phyloP scores from a whole-genome alignment of 2,329 filamentous ascomycete species.

The Mycosphaerella sp. region DNA sequence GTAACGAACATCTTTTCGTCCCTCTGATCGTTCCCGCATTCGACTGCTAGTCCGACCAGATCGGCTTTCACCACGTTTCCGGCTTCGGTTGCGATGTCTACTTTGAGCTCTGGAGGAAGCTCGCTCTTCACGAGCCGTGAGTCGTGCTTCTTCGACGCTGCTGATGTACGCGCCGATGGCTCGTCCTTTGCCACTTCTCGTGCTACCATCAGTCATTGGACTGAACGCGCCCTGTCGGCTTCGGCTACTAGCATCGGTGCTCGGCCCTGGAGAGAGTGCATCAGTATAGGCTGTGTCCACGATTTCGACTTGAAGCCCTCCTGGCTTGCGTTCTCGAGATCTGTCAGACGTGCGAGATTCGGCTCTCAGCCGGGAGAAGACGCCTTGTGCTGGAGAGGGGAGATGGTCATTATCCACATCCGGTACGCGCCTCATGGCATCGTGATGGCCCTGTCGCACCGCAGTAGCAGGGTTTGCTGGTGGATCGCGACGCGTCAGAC shows the following conservation, averaged over 20 bases:
- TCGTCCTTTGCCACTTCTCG: constrained; percentile 53
- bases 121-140: constrained; percentile 35
- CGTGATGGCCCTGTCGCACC: constrained; percentile 20
- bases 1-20: constrained; percentile 58
- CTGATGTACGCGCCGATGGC: constrained; percentile 80
- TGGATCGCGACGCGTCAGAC: constrained; percentile 16
- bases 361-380: constrained; percentile 57
- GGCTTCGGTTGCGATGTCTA: constrained; percentile 43
- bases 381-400: constrained; percentile 62
- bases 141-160: constrained; percentile 66
- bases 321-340: constrained; percentile 72
- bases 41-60: constrained; percentile 39
- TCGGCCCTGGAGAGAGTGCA: constrained; percentile 22
- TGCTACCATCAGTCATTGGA: constrained; percentile 43
- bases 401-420: constrained; percentile 39
- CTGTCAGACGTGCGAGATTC: constrained; percentile 59
- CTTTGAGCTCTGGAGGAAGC: constrained; percentile 28
- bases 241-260: constrained; percentile 12
- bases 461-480: constrained; percentile 29
- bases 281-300: constrained; percentile 39
- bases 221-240: constrained; percentile 39
- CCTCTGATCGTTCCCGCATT: constrained; percentile 52
- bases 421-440: constrained; percentile 17
- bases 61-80: constrained; percentile 41
- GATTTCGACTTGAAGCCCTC: constrained; percentile 53